Conservation (phyloP, 2,329 filamentous ascomycete genomes). For the Chaetothyriales sp. region DNA sequence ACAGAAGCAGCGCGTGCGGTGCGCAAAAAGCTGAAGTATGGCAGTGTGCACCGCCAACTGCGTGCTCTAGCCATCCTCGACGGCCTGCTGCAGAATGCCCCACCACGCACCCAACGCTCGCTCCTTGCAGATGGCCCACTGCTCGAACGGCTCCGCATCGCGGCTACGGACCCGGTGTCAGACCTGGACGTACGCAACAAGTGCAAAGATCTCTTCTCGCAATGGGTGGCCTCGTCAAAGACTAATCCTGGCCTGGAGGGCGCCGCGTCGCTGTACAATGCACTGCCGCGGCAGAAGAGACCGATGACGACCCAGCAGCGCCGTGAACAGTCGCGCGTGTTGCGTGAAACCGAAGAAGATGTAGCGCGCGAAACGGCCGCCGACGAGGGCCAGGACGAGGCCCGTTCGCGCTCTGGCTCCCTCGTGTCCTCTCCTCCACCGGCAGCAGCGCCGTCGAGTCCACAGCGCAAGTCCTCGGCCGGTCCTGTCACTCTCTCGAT, state of each 20-base stretch:
- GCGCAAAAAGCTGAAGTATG: constrained; percentile 97
- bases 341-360: constrained; percentile 60
- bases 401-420: constrained; percentile 1
- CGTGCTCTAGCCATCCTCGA: constrained; percentile 79
- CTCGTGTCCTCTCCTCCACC: not conserved
- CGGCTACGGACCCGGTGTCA: constrained; percentile 69
- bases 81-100: constrained; percentile 86
- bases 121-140: constrained; percentile 76
- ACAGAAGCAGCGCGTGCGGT: constrained; percentile 80
- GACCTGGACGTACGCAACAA: constrained; percentile 78
- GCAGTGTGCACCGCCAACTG: constrained; percentile 81
- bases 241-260: constrained; percentile 63
- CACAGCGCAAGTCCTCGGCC: constrained; percentile 10
- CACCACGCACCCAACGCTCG: constrained; percentile 65
- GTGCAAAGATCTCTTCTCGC: constrained; percentile 69
- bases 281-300: constrained; percentile 53
- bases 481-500: constrained; percentile 11
- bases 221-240: constrained; percentile 72
- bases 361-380: constrained; percentile 42
- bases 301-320: constrained; percentile 37
- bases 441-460: constrained; percentile 1
- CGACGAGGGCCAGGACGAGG: constrained; percentile 16
- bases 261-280: constrained; percentile 63
- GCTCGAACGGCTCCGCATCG: constrained; percentile 76
- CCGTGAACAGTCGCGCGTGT: constrained; percentile 66